Evolutionary conservation across 2,329 filamentous ascomycete species (phyloP).

Genomic region (Aaosphaeria arxii): DNA sequence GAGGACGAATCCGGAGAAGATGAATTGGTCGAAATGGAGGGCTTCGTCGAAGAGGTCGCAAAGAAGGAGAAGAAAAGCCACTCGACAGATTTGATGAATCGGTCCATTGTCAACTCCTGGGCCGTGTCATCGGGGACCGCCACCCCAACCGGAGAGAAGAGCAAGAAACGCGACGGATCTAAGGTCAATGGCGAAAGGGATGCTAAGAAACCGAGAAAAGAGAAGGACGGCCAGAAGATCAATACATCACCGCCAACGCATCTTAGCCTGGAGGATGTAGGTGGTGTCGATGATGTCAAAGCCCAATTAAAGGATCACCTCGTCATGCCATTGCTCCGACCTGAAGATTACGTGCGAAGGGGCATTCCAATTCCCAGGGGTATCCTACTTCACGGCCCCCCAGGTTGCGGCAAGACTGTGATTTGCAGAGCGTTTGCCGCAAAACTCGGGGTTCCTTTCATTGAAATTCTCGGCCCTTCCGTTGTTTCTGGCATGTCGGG

Average conservation of each 20-base stretch:
- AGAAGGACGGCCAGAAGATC: slow-evolving; percentile 44
- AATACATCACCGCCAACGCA: slow-evolving; percentile 65
- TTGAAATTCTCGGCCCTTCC: slow-evolving; percentile 77
- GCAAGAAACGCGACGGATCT: slow-evolving; percentile 42
- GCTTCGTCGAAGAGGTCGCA: slow-evolving; percentile 23
- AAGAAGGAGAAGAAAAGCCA: slow-evolving; percentile 14
- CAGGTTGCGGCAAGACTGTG: slow-evolving; percentile 83
- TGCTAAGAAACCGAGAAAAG: slow-evolving; percentile 60
- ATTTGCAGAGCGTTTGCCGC: slow-evolving; percentile 78
- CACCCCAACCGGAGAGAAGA: slow-evolving; percentile 20
- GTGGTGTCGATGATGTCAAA: slow-evolving; percentile 72
- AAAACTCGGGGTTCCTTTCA: slow-evolving; percentile 71
- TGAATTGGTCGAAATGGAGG: slow-evolving; percentile 48
- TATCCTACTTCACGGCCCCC: slow-evolving; percentile 77
- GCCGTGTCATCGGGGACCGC: slow-evolving; percentile 36
- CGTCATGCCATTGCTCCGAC: slow-evolving; percentile 68
- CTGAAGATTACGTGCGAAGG: slow-evolving; percentile 62
- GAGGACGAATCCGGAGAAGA: slow-evolving; percentile 58
- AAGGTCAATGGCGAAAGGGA: slow-evolving; percentile 64
- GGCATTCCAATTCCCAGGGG: slow-evolving; percentile 70
- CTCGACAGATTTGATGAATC: slow-evolving; percentile 61
- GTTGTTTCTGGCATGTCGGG: slow-evolving; percentile 85
- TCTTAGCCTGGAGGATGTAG: slow-evolving; percentile 68
- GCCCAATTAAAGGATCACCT: slow-evolving; percentile 67
- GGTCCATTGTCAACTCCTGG: slow-evolving; percentile 61